phyloP scores from a whole-genome alignment of 2,329 filamentous ascomycete genomes.

The Calycina marina region DNA sequence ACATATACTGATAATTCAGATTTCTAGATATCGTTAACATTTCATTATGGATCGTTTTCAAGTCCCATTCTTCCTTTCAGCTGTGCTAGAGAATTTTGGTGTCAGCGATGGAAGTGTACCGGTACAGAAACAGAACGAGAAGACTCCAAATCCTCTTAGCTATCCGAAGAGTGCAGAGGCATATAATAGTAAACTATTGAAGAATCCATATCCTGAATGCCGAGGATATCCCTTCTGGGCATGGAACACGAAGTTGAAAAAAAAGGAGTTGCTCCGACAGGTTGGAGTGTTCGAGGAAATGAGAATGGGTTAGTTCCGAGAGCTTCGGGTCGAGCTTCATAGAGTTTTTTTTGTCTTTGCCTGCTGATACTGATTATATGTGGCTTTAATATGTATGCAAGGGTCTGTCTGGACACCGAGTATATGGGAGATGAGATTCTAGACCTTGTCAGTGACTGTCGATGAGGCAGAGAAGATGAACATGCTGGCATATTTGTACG shows the following conservation, averaged over 20 bases:
- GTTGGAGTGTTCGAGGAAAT: constrained; percentile 21
- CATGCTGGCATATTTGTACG: constrained; percentile 23
- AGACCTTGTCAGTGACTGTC: constrained; percentile 19
- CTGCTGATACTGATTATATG: constrained; percentile 3
- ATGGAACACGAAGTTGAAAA: constrained; percentile 21
- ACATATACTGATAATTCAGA: too few relatives aligned
- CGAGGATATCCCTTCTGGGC: constrained; percentile 21
- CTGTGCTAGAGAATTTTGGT: neutral
- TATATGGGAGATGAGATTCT: constrained; percentile 23
- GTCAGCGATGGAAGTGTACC: neutral
- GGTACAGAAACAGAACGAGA: constrained; percentile 1
- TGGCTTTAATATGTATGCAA: constrained; percentile 22
- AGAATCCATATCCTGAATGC: constrained; percentile 21
- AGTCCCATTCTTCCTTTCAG: neutral
- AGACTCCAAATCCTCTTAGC: constrained; percentile 17
- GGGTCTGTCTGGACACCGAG: constrained; percentile 22
- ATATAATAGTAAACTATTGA: constrained; percentile 19
- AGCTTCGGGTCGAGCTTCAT: too few relatives aligned
- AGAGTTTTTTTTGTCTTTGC: too few relatives aligned
- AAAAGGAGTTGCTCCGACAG: constrained; percentile 18
- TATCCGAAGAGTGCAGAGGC: constrained; percentile 17
- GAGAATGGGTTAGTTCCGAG: constrained; percentile 14
- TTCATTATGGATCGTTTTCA: neutral
- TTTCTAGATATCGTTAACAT: too few relatives aligned
- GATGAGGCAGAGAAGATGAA: constrained; percentile 21